Evolutionary conservation across 2,329 filamentous ascomycete species (phyloP).

Genomic region (Alternaria hordeiaustralica): DNA sequence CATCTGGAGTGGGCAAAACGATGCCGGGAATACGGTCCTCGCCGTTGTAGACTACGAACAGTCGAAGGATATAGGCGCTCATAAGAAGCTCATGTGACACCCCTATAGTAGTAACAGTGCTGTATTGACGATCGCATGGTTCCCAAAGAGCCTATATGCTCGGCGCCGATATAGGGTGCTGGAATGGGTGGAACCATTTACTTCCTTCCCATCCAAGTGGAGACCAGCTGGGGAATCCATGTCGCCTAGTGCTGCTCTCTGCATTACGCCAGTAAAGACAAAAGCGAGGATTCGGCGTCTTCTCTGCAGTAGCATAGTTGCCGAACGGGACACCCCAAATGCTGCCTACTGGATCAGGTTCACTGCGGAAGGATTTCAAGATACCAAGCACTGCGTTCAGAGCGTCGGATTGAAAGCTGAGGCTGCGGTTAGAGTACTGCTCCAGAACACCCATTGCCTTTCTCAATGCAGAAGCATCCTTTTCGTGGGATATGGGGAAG

Average conservation of each 20-base stretch:
- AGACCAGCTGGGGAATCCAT: neutral
- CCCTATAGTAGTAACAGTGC: no score
- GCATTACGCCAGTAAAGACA: no score
- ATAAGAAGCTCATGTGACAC: neutral
- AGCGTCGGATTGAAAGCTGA: neutral
- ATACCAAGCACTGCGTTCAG: neutral
- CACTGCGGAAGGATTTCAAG: neutral
- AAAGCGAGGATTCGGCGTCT: no score
- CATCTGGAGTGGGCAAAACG: no score
- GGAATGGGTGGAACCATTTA: neutral
- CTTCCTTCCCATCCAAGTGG: neutral
- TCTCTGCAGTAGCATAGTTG: no score
- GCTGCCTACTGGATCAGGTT: neutral
- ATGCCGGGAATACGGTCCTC: no score
- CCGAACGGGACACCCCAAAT: neutral
- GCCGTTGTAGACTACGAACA: neutral
- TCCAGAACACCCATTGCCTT: no score
- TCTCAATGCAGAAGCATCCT: neutral
- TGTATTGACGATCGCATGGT: neutral
- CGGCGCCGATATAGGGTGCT: neutral
- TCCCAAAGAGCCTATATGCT: neutral
- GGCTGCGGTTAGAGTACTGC: rapidly evolving
- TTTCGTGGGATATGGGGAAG: rapidly evolving
- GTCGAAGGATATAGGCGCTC: neutral
- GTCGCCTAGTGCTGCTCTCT: neutral